These are phyloP conservation scores for Aspergillus jensenii DNA, from an alignment of 2,329 filamentous ascomycete genomes.

Conservation along the genomic window DNA sequence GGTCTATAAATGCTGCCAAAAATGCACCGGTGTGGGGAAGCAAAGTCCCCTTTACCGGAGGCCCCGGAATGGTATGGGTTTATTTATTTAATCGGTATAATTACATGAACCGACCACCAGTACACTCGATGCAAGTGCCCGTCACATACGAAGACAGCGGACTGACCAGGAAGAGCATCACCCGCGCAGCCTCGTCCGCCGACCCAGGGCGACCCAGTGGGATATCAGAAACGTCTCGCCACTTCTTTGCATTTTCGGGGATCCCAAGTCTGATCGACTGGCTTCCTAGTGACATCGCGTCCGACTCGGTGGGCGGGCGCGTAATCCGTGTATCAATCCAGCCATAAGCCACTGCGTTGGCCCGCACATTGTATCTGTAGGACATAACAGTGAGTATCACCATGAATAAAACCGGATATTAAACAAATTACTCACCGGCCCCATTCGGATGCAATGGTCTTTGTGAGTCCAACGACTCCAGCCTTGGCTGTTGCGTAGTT, in stretches of 20 bases:
- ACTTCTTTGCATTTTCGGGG: conserved; percentile 13
- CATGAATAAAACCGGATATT: no score
- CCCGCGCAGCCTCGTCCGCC: conserved; percentile 39
- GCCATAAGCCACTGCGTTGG: conserved; percentile 48
- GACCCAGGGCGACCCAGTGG: conserved; percentile 70
- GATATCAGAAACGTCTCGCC: conserved; percentile 56
- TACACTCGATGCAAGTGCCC: not conserved
- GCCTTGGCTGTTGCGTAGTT: conserved; percentile 56
- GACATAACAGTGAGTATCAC: not conserved
- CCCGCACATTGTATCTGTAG: not conserved
- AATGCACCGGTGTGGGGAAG: not conserved
- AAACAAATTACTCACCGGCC: no score
- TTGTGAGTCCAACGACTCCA: conserved; percentile 52
- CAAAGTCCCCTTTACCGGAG: not conserved
- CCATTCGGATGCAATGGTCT: conserved; percentile 58
- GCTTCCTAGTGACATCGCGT: not conserved
- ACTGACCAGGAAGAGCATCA: conserved; percentile 19
- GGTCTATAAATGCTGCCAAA: not conserved
- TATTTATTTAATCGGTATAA: not conserved
- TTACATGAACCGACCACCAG: not conserved
- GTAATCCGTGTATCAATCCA: conserved; percentile 71
- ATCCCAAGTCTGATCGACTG: conserved; percentile 5
- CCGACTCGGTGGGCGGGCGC: not conserved
- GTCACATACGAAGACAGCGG: conserved; percentile 21
- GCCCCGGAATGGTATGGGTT: no score